Conservation (phyloP, 306 rosid genomes). For the Acacia melanoxylon region DNA sequence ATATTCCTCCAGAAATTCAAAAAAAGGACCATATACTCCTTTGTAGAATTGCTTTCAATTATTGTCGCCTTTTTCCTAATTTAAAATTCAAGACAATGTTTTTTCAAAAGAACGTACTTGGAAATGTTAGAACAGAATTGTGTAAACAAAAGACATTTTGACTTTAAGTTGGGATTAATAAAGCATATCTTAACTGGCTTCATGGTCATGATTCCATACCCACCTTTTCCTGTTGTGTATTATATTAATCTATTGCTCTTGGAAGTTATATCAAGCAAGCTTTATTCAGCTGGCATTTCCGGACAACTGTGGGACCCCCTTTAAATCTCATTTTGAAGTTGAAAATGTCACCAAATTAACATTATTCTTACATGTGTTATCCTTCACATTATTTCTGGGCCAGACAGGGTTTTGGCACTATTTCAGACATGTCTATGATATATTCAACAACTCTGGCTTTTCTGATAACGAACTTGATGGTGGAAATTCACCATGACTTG, state of each 20-base stretch:
- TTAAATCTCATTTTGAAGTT: slow-evolving; percentile 46
- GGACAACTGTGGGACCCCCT: slow-evolving; percentile 31
- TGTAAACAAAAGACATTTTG: slow-evolving; percentile 38
- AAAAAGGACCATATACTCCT: neutral
- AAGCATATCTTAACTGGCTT: slow-evolving; percentile 30
- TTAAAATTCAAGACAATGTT: slow-evolving; percentile 19
- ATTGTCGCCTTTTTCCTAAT: slow-evolving; percentile 19
- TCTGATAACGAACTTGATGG: slow-evolving; percentile 36
- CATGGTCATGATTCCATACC: slow-evolving; percentile 41
- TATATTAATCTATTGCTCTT: slow-evolving; percentile 42
- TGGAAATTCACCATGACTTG: slow-evolving; percentile 32
- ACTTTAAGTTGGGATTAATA: slow-evolving; percentile 26
- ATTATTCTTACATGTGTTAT: slow-evolving; percentile 29
- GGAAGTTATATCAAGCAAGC: slow-evolving; percentile 40
- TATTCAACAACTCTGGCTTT: slow-evolving; percentile 18
- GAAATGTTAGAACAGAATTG: slow-evolving; percentile 39
- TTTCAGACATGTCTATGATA: slow-evolving; percentile 27
- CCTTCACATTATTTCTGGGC: slow-evolving; percentile 42
- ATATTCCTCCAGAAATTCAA: slow-evolving; percentile 3
- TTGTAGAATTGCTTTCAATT: slow-evolving; percentile 24
- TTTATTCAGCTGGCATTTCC: slow-evolving; percentile 42
- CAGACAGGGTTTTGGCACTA: slow-evolving; percentile 46
- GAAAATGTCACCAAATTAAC: neutral
- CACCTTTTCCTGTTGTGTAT: slow-evolving; percentile 26
- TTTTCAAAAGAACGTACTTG: slow-evolving; percentile 21